Evolutionary conservation across 2,329 filamentous ascomycete species (phyloP).

Genomic region (Chrysoporthe cubensis): DNA sequence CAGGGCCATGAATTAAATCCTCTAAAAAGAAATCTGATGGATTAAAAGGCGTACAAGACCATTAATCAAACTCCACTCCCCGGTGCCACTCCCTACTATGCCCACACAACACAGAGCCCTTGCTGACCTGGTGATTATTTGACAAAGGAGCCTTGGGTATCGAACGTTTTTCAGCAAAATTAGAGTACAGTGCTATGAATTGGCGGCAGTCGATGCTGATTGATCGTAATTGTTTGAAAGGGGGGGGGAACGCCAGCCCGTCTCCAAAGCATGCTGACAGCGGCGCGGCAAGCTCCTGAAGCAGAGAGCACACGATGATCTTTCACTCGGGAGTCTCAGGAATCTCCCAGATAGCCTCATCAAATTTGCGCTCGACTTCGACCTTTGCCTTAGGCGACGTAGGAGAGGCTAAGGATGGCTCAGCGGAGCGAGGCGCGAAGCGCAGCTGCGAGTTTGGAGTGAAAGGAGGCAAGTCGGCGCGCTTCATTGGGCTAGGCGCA

Average conservation of each 20-base stretch:
- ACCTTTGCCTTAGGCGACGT: constrained; percentile 16
- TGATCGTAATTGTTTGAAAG: too few relatives aligned
- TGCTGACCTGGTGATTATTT: background rate
- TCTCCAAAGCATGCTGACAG: too few relatives aligned
- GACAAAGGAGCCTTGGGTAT: background rate
- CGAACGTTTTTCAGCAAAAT: background rate
- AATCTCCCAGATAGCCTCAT: constrained; percentile 38
- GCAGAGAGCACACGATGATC: background rate
- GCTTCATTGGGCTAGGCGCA: constrained; percentile 44
- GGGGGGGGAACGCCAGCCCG: background rate
- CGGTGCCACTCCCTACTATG: too few relatives aligned
- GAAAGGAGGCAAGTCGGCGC: constrained; percentile 43
- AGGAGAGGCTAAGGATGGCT: constrained; percentile 3
- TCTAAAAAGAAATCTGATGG: too few relatives aligned
- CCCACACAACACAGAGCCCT: background rate
- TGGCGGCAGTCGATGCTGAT: background rate
- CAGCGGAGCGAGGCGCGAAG: constrained; percentile 43
- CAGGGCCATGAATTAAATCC: too few relatives aligned
- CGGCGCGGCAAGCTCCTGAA: background rate
- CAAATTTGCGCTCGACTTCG: constrained; percentile 26
- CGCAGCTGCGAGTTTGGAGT: constrained; percentile 52
- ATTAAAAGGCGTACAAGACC: too few relatives aligned
- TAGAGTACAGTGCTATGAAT: background rate
- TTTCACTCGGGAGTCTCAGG: constrained; percentile 40
- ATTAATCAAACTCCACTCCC: too few relatives aligned